Percentiles rank a stretch among this genome's conserved stretches.
Evolutionary conservation across 169 alveolate genomes (phyloP).

Genomic region (Cryptosporidium baileyi): DNA sequence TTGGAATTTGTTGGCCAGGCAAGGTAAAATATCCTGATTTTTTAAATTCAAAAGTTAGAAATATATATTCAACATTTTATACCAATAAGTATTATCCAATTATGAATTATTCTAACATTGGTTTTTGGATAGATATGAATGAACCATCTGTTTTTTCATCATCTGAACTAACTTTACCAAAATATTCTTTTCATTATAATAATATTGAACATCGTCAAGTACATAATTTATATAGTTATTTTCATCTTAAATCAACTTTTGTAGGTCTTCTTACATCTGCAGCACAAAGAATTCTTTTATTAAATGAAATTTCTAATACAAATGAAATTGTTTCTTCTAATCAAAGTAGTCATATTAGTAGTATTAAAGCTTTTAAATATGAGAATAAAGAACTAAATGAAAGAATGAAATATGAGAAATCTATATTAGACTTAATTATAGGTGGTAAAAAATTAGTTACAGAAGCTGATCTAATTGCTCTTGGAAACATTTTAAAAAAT

Average conservation of each 20-base stretch:
- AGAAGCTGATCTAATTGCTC: slow-evolving; percentile 3
- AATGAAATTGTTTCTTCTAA: slow-evolving; percentile 39
- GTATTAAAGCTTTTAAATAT: neutral
- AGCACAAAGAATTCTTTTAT: slow-evolving; percentile 10
- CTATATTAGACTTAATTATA: neutral
- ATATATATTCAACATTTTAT: slow-evolving; percentile 36
- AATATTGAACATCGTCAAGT: slow-evolving; percentile 74
- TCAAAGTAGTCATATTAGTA: neutral
- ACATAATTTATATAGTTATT: slow-evolving; percentile 75
- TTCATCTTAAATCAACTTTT: slow-evolving; percentile 77
- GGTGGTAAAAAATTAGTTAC: neutral
- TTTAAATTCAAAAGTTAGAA: slow-evolving; percentile 41
- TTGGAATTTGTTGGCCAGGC: slow-evolving; percentile 76
- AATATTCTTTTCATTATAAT: slow-evolving; percentile 75
- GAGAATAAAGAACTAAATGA: slow-evolving; percentile 19
- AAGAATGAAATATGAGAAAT: slow-evolving; percentile 12
- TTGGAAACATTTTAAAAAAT: slow-evolving; percentile 61
- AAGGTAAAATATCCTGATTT: slow-evolving; percentile 72
- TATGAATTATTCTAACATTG: slow-evolving; percentile 49
- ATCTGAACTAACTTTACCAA: slow-evolving; percentile 87
- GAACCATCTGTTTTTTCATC: slow-evolving; percentile 90
- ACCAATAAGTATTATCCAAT: slow-evolving; percentile 31
- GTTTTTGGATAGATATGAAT: slow-evolving; percentile 92
- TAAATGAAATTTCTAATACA: slow-evolving; percentile 46
- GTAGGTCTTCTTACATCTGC: slow-evolving; percentile 81